Evolutionary conservation across 108 stramenopile genomes (phyloP).

Genomic region (Skeletonema menzelii): DNA sequence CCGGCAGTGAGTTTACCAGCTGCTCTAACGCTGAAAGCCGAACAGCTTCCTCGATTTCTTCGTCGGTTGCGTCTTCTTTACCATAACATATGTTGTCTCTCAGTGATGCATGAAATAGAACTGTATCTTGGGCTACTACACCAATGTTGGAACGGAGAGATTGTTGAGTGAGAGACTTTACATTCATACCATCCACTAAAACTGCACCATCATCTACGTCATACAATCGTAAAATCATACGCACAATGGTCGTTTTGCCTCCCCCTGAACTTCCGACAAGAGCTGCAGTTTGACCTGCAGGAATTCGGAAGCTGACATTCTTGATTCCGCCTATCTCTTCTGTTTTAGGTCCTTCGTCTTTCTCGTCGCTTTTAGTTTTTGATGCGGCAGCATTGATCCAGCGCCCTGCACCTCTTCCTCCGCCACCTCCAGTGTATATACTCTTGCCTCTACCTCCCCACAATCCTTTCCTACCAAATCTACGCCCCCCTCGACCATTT

Average conservation of each 20-base stretch:
- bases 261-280: slow-evolving; percentile 46
- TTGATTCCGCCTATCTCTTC: slow-evolving; percentile 31
- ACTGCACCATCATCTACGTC: slow-evolving; percentile 55
- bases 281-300: slow-evolving; percentile 41
- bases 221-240: slow-evolving; percentile 66
- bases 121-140: slow-evolving; percentile 83
- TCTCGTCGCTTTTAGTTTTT: background rate
- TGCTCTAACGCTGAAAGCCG: slow-evolving; percentile 36
- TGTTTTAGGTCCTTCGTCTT: background rate
- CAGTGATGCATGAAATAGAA: slow-evolving; percentile 76
- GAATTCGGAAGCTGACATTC: slow-evolving; percentile 36
- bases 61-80: slow-evolving; percentile 50
- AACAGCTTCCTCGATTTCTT: slow-evolving; percentile 53
- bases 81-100: slow-evolving; percentile 70
- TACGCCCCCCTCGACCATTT: slow-evolving; percentile 13
- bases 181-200: slow-evolving; percentile 63
- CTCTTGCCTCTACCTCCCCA: slow-evolving; percentile 28
- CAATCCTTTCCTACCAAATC: slow-evolving; percentile 17
- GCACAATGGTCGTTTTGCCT: slow-evolving; percentile 73
- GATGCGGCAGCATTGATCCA: slow-evolving; percentile 24
- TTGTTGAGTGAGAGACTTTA: slow-evolving; percentile 48
- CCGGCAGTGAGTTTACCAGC: slow-evolving; percentile 50
- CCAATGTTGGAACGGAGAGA: slow-evolving; percentile 60
- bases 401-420: slow-evolving; percentile 5
- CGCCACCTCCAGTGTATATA: slow-evolving; percentile 23